Percentiles rank a stretch among this genome's conserved stretches.
Conservation (phyloP, 2,329 filamentous ascomycete species). For the Ramularia collo-cygni region DNA sequence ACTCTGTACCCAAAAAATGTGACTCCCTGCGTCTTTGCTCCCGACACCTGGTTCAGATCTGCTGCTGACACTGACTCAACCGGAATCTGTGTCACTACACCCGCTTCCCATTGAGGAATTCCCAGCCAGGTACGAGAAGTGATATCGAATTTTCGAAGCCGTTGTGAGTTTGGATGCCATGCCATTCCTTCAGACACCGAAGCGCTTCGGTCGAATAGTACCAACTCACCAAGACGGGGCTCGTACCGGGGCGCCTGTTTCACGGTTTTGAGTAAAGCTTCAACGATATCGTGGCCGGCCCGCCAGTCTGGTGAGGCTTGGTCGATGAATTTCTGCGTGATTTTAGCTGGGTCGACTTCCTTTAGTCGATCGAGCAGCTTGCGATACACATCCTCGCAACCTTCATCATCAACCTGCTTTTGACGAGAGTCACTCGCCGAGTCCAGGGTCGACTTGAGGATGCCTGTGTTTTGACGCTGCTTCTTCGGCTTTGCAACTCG, state of each 20-base stretch:
- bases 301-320: slow-evolving; percentile 51
- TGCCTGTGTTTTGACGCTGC: background rate
- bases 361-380: slow-evolving; percentile 44
- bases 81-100: slow-evolving; percentile 48
- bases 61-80: slow-evolving; percentile 36
- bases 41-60: slow-evolving; percentile 40
- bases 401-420: slow-evolving; percentile 42
- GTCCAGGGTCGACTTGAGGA: slow-evolving; percentile 7
- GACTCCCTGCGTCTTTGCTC: slow-evolving; percentile 36
- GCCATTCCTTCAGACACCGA: slow-evolving; percentile 24
- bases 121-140: slow-evolving; percentile 8
- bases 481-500: background rate
- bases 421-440: slow-evolving; percentile 10
- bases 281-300: slow-evolving; percentile 41
- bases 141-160: slow-evolving; percentile 17
- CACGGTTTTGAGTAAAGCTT: slow-evolving; percentile 36
- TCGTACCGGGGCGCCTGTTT: slow-evolving; percentile 43
- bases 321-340: slow-evolving; percentile 45
- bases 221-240: slow-evolving; percentile 51
- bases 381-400: slow-evolving; percentile 49
- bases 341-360: slow-evolving; percentile 24
- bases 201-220: slow-evolving; percentile 44
- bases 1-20: slow-evolving; percentile 51
- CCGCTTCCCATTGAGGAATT: slow-evolving; percentile 50
- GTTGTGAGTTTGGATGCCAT: slow-evolving; percentile 21